Conservation (phyloP, 2,329 filamentous ascomycete genomes). For the Talaromyces sp. region DNA sequence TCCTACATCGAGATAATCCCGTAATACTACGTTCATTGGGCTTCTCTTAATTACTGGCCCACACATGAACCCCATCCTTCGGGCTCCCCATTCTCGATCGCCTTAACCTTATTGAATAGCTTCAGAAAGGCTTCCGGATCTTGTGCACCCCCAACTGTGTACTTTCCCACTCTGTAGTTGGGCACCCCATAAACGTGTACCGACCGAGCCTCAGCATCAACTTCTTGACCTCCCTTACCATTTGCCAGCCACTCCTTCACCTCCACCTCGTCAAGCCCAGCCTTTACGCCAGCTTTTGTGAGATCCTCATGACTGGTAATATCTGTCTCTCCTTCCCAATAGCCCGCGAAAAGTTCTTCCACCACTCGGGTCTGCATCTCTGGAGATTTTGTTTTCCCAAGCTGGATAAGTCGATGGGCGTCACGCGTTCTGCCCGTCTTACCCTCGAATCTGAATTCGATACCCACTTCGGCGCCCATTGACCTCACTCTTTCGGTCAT, state of each 20-base stretch:
- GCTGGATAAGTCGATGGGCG: conserved; percentile 69
- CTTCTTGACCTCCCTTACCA: conserved; percentile 48
- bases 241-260: conserved; percentile 40
- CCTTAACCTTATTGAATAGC: conserved; percentile 55
- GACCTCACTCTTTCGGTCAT: conserved; percentile 55
- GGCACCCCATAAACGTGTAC: conserved; percentile 28
- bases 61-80: background rate
- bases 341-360: conserved; percentile 58
- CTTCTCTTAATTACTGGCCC: background rate
- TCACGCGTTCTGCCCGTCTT: conserved; percentile 72
- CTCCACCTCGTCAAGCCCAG: background rate
- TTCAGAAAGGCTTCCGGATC: conserved; percentile 48
- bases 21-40: no score
- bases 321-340: conserved; percentile 61
- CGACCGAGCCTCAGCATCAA: conserved; percentile 55
- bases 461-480: conserved; percentile 61
- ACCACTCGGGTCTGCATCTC: conserved; percentile 56
- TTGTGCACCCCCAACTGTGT: conserved; percentile 66
- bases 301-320: conserved; percentile 57
- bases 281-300: conserved; percentile 46
- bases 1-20: no score
- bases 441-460: conserved; percentile 67
- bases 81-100: background rate
- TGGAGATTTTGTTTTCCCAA: conserved; percentile 49
- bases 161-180: conserved; percentile 63